Percentiles rank a stretch among this genome's conserved stretches.
Conservation (phyloP, 768 basidiomycete species). For the Lactarius tabidus region DNA sequence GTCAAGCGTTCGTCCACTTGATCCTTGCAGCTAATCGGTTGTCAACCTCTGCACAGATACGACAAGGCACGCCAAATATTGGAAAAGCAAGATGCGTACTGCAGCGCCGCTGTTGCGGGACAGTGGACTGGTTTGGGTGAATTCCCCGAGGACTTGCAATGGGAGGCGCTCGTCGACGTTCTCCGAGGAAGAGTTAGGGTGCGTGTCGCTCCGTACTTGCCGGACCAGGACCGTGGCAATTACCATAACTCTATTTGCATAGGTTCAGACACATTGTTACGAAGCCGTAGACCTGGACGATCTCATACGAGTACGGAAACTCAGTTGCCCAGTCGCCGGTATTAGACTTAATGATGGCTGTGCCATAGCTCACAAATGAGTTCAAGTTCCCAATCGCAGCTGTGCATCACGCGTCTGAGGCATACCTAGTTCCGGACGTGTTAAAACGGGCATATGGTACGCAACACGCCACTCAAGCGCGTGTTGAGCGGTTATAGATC, state of each 20-base stretch:
- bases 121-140: constrained; percentile 49
- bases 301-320: constrained; percentile 9
- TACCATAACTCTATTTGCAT: neutral
- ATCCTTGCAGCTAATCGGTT: constrained; percentile 52
- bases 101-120: constrained; percentile 44
- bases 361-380: constrained; percentile 72
- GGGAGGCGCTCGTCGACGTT: constrained; percentile 77
- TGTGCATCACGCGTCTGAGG: constrained; percentile 85
- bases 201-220: constrained; percentile 8
- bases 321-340: constrained; percentile 3
- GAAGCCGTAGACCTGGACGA: constrained; percentile 39
- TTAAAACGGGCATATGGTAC: constrained; percentile 63
- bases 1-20: constrained; percentile 42
- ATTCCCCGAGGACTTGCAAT: constrained; percentile 69
- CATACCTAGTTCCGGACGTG: constrained; percentile 81
- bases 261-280: constrained; percentile 47
- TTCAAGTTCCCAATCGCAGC: constrained; percentile 81
- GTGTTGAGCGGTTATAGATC: neutral
- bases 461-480: constrained; percentile 1
- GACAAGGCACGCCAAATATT: constrained; percentile 64
- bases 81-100: constrained; percentile 64
- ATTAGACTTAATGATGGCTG: constrained; percentile 1
- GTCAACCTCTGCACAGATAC: constrained; percentile 42
- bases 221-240: neutral
- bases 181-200: constrained; percentile 76